Evolutionary conservation across 257 asterid species (phyloP).

Genomic region (Datura wrightii): DNA sequence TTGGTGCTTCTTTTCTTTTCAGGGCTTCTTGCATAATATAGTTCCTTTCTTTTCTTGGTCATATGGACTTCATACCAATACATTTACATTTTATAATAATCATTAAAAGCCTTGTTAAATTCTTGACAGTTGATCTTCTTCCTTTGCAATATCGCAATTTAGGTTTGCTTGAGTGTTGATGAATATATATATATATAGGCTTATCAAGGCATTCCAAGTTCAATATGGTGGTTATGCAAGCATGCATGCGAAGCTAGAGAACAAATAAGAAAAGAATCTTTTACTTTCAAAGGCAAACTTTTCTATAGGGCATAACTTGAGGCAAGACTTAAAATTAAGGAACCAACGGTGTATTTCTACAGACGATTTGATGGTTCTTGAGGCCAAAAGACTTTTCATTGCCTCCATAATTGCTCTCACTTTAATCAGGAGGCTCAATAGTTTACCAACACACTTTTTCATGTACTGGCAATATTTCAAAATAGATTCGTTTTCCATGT

Average conservation of each 20-base stretch:
- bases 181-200: not conserved
- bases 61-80: not conserved
- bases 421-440: not conserved
- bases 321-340: not conserved
- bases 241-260: constrained; percentile 18
- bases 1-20: constrained; percentile 13
- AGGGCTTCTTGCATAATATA: not conserved
- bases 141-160: not conserved
- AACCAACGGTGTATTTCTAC: not conserved
- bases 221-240: not conserved
- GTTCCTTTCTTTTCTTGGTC: constrained; percentile 11
- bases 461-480: constrained; percentile 21
- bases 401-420: not conserved
- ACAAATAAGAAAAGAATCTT: constrained; percentile 21
- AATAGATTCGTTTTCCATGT: not conserved
- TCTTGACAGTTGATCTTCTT: not conserved
- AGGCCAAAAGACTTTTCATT: constrained; percentile 13
- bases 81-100: not conserved
- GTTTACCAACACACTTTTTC: not conserved
- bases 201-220: not conserved
- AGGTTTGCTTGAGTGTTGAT: constrained; percentile 1
- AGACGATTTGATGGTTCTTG: not conserved
- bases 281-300: not conserved
- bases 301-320: not conserved
- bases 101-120: not conserved